Evolutionary conservation across 345 rosid genomes (phyloP), one percentile per base, ranked within the genome.

Genomic region (Turritis glabra): DNA sequence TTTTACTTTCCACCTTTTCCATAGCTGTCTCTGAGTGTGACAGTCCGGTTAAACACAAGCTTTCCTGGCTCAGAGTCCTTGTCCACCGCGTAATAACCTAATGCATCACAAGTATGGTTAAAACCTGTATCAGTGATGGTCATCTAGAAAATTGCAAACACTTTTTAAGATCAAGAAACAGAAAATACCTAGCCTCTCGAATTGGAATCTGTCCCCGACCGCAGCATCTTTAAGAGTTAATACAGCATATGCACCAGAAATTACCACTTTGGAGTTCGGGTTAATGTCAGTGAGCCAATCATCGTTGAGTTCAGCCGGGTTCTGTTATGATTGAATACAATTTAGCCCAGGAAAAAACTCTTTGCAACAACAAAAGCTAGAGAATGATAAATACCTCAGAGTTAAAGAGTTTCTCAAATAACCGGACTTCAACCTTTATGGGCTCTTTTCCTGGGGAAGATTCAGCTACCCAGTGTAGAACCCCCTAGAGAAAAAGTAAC

Each of bases 391-490:
- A 56, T 64, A 90, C 99, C 97, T 95, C 98, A 2, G 92, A 87
- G 60, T 84, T 83, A 35, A 95, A 95, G 63, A 95, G 87, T 73
- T 79, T 95, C 58, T 92, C 97, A 67, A 92, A 95, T 84, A 95
- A 85, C 81, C 97, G 87, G 75, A 95, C 98, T 92, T 92, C 98
- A 52, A 90, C 82, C 73, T 80, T 82, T 73, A 92, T 77, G 27
- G 97, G 98, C 55, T 85, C 72, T 62, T 74, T 78, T 65, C 93
- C 96, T 0, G 84, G 74, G 17, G 87, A 85, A 58, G 97, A 77
- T 76, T 85, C 90, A 80, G 94, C 76, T 29, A 95, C 97, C 99
- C 98, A 95, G 73, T 95, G 99, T 57, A 92, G 92, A 79, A 92
- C 97, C 47, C 99, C 98, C 99, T 92, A 69, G 3, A 44, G 58